A percentile compares a stretch with the other conserved stretches of the same genome.
phyloP scores from a whole-genome alignment of 176 grass and related monocot species.

The Carex kokanica region DNA sequence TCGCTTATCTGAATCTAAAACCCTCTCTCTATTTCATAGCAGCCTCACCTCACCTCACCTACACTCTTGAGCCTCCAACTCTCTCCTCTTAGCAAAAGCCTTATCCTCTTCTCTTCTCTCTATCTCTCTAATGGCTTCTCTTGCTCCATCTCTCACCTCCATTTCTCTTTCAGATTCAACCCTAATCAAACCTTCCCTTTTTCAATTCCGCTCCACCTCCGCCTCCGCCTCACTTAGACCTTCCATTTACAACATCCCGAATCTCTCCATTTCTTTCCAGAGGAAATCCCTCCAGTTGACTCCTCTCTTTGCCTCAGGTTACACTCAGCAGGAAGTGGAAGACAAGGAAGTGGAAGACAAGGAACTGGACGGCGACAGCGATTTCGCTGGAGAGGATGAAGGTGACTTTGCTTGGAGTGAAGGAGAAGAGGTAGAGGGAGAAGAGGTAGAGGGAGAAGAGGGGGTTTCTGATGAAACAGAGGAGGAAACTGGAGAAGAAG shows the following conservation, averaged over 20 bases:
- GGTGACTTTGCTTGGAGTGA: slow-evolving; percentile 26
- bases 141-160: slow-evolving; percentile 22
- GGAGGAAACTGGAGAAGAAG: no score
- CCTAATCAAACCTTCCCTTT: background rate
- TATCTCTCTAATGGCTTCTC: slow-evolving; percentile 24
- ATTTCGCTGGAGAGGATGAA: slow-evolving; percentile 26
- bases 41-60: background rate
- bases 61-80: background rate
- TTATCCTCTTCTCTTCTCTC: background rate
- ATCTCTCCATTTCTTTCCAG: slow-evolving; percentile 19
- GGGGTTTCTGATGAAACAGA: slow-evolving; percentile 4
- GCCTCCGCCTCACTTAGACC: background rate
- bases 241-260: background rate
- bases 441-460: slow-evolving; percentile 27
- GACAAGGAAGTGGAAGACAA: slow-evolving; percentile 25
- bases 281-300: slow-evolving; percentile 2
- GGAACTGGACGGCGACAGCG: slow-evolving; percentile 18
- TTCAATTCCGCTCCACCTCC: background rate
- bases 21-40: slow-evolving; percentile 7
- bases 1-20: slow-evolving; percentile 16
- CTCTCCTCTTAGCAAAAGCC: background rate
- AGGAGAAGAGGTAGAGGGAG: background rate
- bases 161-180: slow-evolving; percentile 11
- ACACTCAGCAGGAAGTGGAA: slow-evolving; percentile 33
- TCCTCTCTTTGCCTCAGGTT: slow-evolving; percentile 25